Evolutionary conservation across 177 flowering plant species (phyloP).

Genomic region (Tripterygium wilfordii): DNA sequence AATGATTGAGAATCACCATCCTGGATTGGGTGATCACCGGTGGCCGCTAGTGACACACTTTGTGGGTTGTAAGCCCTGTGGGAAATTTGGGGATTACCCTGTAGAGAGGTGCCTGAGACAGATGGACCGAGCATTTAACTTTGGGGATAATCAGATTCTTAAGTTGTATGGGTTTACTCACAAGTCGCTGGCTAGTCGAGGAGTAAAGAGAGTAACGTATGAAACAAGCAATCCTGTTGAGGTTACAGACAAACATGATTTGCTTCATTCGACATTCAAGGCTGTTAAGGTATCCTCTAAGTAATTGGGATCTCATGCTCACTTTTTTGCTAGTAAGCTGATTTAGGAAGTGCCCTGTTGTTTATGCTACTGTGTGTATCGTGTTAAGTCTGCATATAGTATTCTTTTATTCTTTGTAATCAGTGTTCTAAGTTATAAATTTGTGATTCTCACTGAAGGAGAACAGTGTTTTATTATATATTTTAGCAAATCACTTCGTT

Average conservation of each 20-base stretch:
- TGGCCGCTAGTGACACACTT: conserved; percentile 41
- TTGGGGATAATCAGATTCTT: conserved; percentile 42
- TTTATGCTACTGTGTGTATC: conserved; percentile 5
- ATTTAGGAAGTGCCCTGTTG: conserved; percentile 2
- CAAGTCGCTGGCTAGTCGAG: conserved; percentile 19
- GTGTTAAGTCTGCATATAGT: conserved; percentile 9
- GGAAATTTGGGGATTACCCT: too few relatives aligned
- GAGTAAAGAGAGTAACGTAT: conserved; percentile 29
- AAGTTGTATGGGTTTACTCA: conserved; percentile 35
- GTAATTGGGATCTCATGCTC: conserved; percentile 1
- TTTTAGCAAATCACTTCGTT: too few relatives aligned
- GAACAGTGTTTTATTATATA: not conserved
- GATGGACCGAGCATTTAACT: conserved; percentile 46
- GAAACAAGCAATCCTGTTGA: conserved; percentile 26
- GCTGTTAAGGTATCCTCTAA: conserved; percentile 21
- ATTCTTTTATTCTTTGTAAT: conserved; percentile 18
- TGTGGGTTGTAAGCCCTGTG: conserved; percentile 38
- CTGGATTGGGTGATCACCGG: conserved; percentile 30
- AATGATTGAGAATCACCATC: conserved; percentile 28
- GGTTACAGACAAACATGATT: conserved; percentile 23
- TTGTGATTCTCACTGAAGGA: conserved; percentile 7
- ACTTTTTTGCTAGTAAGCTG: not conserved
- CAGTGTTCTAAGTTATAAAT: conserved; percentile 6
- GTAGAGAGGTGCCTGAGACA: conserved; percentile 37
- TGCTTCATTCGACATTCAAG: conserved; percentile 28